phyloP scores from a whole-genome alignment of 2,329 filamentous ascomycete species.

The Cordyceps fumosorosea region DNA sequence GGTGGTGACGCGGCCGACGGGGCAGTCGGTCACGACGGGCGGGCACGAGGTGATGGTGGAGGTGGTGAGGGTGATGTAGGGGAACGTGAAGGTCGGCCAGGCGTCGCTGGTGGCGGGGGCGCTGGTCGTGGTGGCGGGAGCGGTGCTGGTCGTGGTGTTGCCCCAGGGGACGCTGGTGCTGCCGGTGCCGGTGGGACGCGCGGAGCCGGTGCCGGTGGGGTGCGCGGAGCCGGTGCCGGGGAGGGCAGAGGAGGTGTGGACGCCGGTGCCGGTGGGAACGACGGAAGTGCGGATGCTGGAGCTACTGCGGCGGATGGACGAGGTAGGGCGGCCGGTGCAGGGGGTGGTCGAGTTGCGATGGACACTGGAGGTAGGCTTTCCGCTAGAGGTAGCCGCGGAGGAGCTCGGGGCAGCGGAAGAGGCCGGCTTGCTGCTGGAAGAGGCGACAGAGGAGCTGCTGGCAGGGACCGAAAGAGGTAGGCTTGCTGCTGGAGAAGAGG shows the following conservation, averaged over 20 bases:
- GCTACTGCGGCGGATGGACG: too few species aligned
- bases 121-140: not conserved
- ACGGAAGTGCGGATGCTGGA: too few species aligned
- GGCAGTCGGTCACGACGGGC: conserved; percentile 15
- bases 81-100: conserved; percentile 11
- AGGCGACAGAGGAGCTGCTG: too few species aligned
- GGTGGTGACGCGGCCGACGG: conserved; percentile 15
- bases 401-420: too few species aligned
- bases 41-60: conserved; percentile 17
- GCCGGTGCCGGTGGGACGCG: conserved; percentile 7
- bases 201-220: not conserved
- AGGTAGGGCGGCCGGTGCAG: not conserved
- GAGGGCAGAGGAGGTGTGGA: not conserved
- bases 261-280: not conserved
- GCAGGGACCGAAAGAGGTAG: too few species aligned
- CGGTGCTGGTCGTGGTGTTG: conserved; percentile 9
- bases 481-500: not conserved
- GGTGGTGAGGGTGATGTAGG: conserved; percentile 12
- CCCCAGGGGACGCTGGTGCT: conserved; percentile 7
- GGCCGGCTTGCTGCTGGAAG: too few species aligned
- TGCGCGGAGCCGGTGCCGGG: conserved; percentile 6
- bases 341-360: conserved; percentile 9
- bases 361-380: too few species aligned
- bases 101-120: too few species aligned
- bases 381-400: too few species aligned